Base-by-base conservation (phyloP, 441 rosid species). In the Populus hybrid region DNA sequence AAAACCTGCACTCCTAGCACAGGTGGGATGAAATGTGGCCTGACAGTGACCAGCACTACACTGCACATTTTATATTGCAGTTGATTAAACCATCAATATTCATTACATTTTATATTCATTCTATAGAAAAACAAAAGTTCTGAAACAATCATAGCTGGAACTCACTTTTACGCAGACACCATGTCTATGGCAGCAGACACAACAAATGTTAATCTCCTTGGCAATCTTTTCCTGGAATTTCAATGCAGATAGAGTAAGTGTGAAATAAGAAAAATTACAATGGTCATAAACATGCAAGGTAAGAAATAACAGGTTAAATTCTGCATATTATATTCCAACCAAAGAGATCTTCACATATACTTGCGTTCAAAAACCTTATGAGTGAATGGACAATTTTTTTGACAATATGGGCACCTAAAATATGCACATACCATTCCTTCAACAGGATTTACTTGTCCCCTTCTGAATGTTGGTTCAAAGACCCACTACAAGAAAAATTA, bases 41-140 rank as follows among this genome's bases (percentile, higher is more conserved):
- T 92, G 99, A 89, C 99, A 97, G 80, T 97, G 90, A 77, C 98
- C 98, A 83, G 89, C 88, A 86, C 91, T 87, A 87, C 99, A 97
- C 99, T 94, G 97, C 84, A 87, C 67, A 38, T 30, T 30, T 30
- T 30, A 30, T 30, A 30, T 30, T 30, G 32, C 32, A 30, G 32
- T 30, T 30, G 32, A 30, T 30, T 30, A 72, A 20, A 61, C 28
- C 57, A 46, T 65, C 36, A 46, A 18, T 67, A 57, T 8, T 67
- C 24, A 38, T 23, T 28, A 53, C 32, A 30, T 53, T 34, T 20
- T 14, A 72, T n/a, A 11, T 35, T 67, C n/a, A 40, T 76, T 68
- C 75, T 74, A 42, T 32, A 42, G n/a, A 64, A 69, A 9, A 11
- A 65, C 10, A 40, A 0, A 69, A 35, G 61, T 24, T 5, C 71